Evolutionary conservation across 306 rosid genomes (phyloP).

Genomic region (Prinsepia uniflora): DNA sequence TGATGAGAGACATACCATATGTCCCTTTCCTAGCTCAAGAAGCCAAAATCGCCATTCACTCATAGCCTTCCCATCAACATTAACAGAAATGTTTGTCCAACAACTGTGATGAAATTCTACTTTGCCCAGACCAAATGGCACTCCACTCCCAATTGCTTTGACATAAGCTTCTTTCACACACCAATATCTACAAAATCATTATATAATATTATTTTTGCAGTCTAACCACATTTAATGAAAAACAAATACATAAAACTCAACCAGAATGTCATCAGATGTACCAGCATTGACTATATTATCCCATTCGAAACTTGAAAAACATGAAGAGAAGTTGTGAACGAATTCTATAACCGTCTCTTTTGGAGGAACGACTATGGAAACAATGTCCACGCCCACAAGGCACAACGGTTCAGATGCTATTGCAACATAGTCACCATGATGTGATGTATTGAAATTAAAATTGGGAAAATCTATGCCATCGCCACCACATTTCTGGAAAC

Average conservation of each 20-base stretch:
- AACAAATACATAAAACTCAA: constrained; percentile 45
- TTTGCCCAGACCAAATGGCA: constrained; percentile 47
- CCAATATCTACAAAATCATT: constrained; percentile 60
- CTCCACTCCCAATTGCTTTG: constrained; percentile 81
- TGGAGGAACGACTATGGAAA: constrained; percentile 50
- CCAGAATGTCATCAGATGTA: constrained; percentile 46
- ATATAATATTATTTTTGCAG: too few species aligned
- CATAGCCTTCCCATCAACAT: constrained; percentile 46
- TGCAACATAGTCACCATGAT: constrained; percentile 89
- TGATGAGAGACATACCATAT: constrained; percentile 45
- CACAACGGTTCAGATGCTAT: constrained; percentile 89
- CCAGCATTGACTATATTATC: constrained; percentile 51
- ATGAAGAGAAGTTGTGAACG: constrained; percentile 54
- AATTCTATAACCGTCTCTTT: constrained; percentile 50
- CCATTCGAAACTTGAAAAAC: constrained; percentile 82
- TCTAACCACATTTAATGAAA: background rate
- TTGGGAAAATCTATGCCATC: constrained; percentile 48
- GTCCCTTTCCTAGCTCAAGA: constrained; percentile 58
- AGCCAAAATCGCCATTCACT: constrained; percentile 76
- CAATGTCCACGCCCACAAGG: constrained; percentile 82
- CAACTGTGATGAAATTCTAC: constrained; percentile 67
- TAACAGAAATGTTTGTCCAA: constrained; percentile 58
- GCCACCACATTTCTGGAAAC: constrained; percentile 47
- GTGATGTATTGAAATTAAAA: constrained; percentile 85
- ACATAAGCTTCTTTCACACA: constrained; percentile 85